Conservation (phyloP, 257 asterid genomes). For the Solanum sparsipilum region DNA sequence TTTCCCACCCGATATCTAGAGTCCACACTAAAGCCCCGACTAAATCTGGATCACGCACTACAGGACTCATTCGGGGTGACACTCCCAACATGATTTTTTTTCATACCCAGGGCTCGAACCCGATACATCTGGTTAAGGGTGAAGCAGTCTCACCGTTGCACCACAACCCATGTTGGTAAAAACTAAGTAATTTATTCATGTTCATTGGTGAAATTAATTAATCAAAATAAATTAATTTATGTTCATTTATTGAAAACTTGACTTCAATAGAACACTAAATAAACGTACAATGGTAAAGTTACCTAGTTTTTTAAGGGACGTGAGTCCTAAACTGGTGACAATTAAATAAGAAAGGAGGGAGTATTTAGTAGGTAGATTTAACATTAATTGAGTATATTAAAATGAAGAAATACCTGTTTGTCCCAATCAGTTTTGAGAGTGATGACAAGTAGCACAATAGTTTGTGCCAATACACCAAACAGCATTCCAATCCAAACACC, state of each 20-base stretch:
- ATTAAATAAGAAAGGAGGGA: not conserved
- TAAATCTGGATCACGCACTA: not conserved
- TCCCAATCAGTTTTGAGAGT: conserved; percentile 44
- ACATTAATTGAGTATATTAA: not conserved
- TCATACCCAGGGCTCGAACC: not conserved
- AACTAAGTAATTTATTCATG: not conserved
- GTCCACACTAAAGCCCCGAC: not conserved
- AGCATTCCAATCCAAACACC: conserved; percentile 52
- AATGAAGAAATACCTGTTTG: conserved; percentile 16
- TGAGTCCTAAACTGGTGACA: not conserved
- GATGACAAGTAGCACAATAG: conserved; percentile 19
- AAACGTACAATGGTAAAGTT: not conserved
- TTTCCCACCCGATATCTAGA: not conserved
- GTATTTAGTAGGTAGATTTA: not conserved
- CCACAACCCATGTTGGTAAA: not conserved
- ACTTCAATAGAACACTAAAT: no score
- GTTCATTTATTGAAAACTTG: not conserved
- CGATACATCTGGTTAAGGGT: not conserved
- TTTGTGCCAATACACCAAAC: conserved; percentile 28
- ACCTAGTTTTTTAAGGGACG: not conserved
- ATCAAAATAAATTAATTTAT: no score
- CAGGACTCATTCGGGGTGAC: not conserved
- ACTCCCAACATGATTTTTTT: not conserved
- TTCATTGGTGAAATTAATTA: not conserved
- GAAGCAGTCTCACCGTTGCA: not conserved